Evolutionary conservation across 345 rosid species (phyloP).

Genomic region (Geranium brycei): DNA sequence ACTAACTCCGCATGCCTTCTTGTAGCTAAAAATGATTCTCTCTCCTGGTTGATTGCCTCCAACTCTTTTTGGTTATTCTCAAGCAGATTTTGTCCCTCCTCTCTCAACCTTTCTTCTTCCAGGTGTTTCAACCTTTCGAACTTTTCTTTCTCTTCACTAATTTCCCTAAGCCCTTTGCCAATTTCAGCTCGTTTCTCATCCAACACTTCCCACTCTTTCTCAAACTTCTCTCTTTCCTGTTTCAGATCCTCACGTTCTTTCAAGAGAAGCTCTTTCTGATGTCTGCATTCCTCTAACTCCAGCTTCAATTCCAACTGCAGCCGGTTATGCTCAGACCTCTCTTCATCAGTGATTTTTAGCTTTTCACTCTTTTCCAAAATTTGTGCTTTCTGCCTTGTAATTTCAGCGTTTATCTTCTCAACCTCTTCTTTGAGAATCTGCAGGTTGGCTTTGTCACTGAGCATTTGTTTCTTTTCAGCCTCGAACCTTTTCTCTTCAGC

Average conservation of each 20-base stretch:
- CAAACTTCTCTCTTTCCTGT: conserved; percentile 55
- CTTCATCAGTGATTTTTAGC: conserved; percentile 43
- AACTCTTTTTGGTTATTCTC: conserved; percentile 34
- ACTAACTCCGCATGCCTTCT: conserved; percentile 45
- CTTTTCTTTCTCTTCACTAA: conserved; percentile 38
- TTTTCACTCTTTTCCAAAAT: conserved; percentile 44
- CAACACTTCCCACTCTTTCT: conserved; percentile 67
- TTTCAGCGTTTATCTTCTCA: conserved; percentile 48
- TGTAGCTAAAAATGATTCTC: conserved; percentile 53
- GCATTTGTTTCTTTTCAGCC: conserved; percentile 36
- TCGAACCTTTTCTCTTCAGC: conserved; percentile 51
- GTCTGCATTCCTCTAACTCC: conserved; percentile 44
- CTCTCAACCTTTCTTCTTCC: conserved; percentile 44
- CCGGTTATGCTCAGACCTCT: conserved; percentile 49
- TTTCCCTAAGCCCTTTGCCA: conserved; percentile 25
- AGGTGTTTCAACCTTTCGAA: conserved; percentile 24
- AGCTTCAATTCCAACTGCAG: conserved; percentile 52
- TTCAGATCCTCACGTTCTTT: conserved; percentile 57
- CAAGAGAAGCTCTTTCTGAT: conserved; percentile 43
- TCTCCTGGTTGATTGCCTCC: conserved; percentile 44
- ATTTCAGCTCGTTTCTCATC: conserved; percentile 53
- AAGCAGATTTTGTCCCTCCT: conserved; percentile 39
- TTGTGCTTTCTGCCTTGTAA: conserved; percentile 41
- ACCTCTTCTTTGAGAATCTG: conserved; percentile 44
- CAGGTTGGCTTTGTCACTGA: conserved; percentile 38